Evolutionary conservation across 768 basidiomycete genomes (phyloP).

Genomic region (Boletellus sp.): DNA sequence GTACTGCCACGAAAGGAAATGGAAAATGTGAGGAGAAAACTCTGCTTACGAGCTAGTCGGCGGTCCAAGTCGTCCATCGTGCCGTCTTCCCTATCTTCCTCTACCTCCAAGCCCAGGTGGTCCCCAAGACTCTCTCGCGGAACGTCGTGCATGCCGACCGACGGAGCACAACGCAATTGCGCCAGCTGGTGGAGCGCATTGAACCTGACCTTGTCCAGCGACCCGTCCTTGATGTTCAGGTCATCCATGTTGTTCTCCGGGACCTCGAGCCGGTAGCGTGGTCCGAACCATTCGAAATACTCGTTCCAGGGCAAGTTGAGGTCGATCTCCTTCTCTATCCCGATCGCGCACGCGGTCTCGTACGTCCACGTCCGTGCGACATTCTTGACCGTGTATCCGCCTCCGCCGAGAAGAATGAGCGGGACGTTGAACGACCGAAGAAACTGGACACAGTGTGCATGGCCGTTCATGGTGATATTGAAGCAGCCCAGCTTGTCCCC

Average conservation of each 20-base stretch:
- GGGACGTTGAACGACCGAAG: constrained; percentile 80
- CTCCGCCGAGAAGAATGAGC: constrained; percentile 88
- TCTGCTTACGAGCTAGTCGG: constrained; percentile 64
- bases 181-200: constrained; percentile 52
- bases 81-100: constrained; percentile 37
- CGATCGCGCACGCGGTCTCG: constrained; percentile 95
- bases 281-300: constrained; percentile 98
- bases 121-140: constrained; percentile 64
- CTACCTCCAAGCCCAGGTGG: constrained; percentile 55
- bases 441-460: constrained; percentile 87
- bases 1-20: not conserved
- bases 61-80: constrained; percentile 62
- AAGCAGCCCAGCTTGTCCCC: constrained; percentile 96
- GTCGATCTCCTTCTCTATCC: constrained; percentile 74
- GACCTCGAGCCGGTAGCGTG: constrained; percentile 90
- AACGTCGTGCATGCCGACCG: constrained; percentile 81
- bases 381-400: constrained; percentile 97
- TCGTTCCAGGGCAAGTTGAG: constrained; percentile 79
- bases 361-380: constrained; percentile 94
- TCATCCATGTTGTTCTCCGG: constrained; percentile 93
- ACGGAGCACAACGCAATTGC: constrained; percentile 70
- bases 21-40: not conserved
- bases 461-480: constrained; percentile 94
- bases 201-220: constrained; percentile 77
- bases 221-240: constrained; percentile 75